phyloP scores from a whole-genome alignment of 73 alveolate genomes.

The Halteria grandinella region DNA sequence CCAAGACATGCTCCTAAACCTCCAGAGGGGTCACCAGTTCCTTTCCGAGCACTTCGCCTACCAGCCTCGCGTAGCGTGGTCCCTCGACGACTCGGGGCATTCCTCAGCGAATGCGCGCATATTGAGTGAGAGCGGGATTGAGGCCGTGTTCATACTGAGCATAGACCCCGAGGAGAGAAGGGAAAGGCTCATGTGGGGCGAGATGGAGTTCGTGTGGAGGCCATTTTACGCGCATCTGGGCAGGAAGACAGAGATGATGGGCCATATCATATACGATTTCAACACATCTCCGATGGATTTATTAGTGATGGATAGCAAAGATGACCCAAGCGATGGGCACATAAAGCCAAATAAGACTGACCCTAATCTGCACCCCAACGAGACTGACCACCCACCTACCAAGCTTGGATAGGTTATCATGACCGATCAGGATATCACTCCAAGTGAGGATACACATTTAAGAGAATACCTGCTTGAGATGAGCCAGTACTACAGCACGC shows the following conservation, averaged over 20 bases:
- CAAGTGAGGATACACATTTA: too few species aligned
- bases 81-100: slow-evolving; percentile 87
- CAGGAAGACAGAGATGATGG: slow-evolving; percentile 28
- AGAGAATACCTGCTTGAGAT: slow-evolving; percentile 39
- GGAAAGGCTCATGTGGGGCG: slow-evolving; percentile 66
- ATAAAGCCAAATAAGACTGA: too few species aligned
- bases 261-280: slow-evolving; percentile 49
- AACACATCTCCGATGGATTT: slow-evolving; percentile 32
- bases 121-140: slow-evolving; percentile 91
- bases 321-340: too few species aligned
- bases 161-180: slow-evolving; percentile 90
- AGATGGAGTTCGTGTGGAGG: slow-evolving; percentile 89
- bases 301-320: too few species aligned
- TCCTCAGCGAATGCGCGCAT: slow-evolving; percentile 87
- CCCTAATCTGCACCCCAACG: too few species aligned
- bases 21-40: slow-evolving; percentile 90
- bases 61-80: slow-evolving; percentile 83
- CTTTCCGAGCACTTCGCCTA: slow-evolving; percentile 80
- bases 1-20: slow-evolving; percentile 89
- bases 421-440: too few species aligned
- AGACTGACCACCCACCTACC: too few species aligned
- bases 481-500: slow-evolving; percentile 63
- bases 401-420: too few species aligned
- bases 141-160: slow-evolving; percentile 91
- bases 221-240: slow-evolving; percentile 63